phyloP scores from a whole-genome alignment of 176 grass and related monocot genomes.

The Musa schizocarpa region DNA sequence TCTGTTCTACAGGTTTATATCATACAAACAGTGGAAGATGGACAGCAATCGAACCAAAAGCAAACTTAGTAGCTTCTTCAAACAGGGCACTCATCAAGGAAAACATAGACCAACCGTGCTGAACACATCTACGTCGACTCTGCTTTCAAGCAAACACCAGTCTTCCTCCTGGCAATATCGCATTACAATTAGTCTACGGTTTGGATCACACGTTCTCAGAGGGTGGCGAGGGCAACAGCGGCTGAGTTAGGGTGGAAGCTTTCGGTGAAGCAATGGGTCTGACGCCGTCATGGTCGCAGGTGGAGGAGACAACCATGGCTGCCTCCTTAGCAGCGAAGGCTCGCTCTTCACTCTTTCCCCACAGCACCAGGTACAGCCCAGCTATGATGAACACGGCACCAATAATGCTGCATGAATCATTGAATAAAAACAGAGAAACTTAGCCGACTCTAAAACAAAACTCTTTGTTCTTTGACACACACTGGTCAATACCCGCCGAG shows the following conservation, averaged over 20 bases:
- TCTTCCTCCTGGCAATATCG: neutral
- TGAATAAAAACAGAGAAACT: neutral
- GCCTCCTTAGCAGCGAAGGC: slow-evolving; percentile 40
- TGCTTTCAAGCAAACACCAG: neutral
- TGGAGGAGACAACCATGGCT: slow-evolving; percentile 3
- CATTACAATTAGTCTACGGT: neutral
- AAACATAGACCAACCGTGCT: neutral
- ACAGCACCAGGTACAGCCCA: slow-evolving; percentile 80
- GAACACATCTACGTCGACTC: neutral
- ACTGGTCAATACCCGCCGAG: slow-evolving; percentile 44
- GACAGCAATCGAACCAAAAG: neutral
- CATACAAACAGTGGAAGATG: neutral
- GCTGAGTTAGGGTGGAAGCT: slow-evolving; percentile 46
- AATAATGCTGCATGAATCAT: slow-evolving; percentile 39
- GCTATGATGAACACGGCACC: slow-evolving; percentile 71
- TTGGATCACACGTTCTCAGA: slow-evolving; percentile 46
- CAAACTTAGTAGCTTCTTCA: neutral
- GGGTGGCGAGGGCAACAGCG: slow-evolving; percentile 53
- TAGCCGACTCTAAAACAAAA: too few species aligned
- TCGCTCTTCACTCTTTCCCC: slow-evolving; percentile 81
- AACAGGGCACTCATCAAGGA: neutral
- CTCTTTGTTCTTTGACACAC: neutral
- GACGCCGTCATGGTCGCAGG: slow-evolving; percentile 6
- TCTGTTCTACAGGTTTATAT: neutral
- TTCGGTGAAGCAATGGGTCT: slow-evolving; percentile 20